Evolutionary conservation across 108 stramenopile species (phyloP).

Genomic region (Skeletonema grethae): DNA sequence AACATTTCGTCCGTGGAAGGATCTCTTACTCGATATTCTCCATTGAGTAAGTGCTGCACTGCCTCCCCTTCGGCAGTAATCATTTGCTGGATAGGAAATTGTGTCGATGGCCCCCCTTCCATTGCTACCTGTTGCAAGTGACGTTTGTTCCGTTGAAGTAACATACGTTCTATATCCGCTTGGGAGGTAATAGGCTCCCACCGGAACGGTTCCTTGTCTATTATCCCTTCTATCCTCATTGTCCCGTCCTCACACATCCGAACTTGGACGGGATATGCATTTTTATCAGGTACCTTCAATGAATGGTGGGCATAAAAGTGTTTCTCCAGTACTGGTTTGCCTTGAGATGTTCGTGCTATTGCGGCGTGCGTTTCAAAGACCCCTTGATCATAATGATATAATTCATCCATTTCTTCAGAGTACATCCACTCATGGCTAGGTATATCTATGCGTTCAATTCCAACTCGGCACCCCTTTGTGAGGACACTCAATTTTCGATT

Average conservation of each 20-base stretch:
- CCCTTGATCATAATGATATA: constrained; percentile 14
- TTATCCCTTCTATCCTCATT: neutral
- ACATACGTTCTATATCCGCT: neutral
- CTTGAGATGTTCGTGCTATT: neutral
- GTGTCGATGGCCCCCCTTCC: neutral
- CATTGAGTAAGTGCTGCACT: too few relatives aligned
- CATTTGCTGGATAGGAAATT: neutral
- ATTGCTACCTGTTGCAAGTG: constrained; percentile 12
- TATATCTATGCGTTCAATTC: constrained; percentile 10
- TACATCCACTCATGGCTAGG: constrained; percentile 6
- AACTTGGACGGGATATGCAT: neutral
- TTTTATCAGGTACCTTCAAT: neutral
- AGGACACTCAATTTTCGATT: neutral
- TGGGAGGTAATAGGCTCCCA: constrained; percentile 9
- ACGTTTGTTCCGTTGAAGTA: constrained; percentile 12
- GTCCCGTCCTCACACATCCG: too few relatives aligned
- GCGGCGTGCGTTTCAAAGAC: constrained; percentile 5
- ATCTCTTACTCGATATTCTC: neutral
- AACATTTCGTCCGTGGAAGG: neutral
- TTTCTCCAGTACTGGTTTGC: neutral
- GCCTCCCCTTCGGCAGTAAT: too few relatives aligned
- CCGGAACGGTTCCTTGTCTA: too few relatives aligned
- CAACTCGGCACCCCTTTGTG: neutral
- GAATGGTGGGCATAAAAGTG: neutral
- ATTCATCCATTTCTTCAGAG: too few relatives aligned